These are phyloP conservation scores for Skeletonema menzelii DNA, from an alignment of 108 stramenopile species.

Conservation along the genomic window DNA sequence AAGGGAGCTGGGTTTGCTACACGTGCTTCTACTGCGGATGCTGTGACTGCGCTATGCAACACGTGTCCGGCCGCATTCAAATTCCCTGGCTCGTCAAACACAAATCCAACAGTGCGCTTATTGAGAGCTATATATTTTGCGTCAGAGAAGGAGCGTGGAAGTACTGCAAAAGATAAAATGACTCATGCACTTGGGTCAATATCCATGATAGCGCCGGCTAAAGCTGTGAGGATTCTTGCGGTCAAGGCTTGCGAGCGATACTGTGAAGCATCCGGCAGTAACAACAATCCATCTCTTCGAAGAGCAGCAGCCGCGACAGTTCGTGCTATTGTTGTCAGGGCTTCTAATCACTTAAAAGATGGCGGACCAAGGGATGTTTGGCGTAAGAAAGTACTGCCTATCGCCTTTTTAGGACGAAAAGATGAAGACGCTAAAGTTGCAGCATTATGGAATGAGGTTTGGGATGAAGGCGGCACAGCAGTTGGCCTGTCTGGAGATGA, in stretches of 20 bases:
- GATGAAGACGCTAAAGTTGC: slow-evolving; percentile 68
- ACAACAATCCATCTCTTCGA: slow-evolving; percentile 63
- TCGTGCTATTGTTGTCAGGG: slow-evolving; percentile 74
- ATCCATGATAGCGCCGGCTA: slow-evolving; percentile 65
- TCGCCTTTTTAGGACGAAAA: slow-evolving; percentile 73
- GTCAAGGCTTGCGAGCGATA: slow-evolving; percentile 72
- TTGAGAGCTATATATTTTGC: slow-evolving; percentile 83
- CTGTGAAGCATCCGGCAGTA: slow-evolving; percentile 45
- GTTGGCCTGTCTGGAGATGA: slow-evolving; percentile 32
- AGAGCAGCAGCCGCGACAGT: slow-evolving; percentile 74
- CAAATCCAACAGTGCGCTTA: slow-evolving; percentile 74
- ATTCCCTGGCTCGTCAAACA: slow-evolving; percentile 53
- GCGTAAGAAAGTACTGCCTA: slow-evolving; percentile 66
- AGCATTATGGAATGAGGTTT: slow-evolving; percentile 76
- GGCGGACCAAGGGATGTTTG: slow-evolving; percentile 78
- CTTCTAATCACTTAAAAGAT: slow-evolving; percentile 70
- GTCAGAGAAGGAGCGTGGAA: slow-evolving; percentile 71
- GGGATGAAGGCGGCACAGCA: slow-evolving; percentile 85
- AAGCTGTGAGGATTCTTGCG: slow-evolving; percentile 52
- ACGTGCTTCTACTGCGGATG: slow-evolving; percentile 81
- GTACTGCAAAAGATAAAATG: slow-evolving; percentile 68
- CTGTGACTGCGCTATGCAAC: slow-evolving; percentile 61
- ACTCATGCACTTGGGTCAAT: slow-evolving; percentile 72
- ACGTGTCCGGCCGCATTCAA: slow-evolving; percentile 71
- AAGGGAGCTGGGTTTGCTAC: slow-evolving; percentile 74